Evolutionary conservation across 148 eudicot species (phyloP), one percentile per base, ranked within the genome.

Genomic region (Chenopodium formosanum): DNA sequence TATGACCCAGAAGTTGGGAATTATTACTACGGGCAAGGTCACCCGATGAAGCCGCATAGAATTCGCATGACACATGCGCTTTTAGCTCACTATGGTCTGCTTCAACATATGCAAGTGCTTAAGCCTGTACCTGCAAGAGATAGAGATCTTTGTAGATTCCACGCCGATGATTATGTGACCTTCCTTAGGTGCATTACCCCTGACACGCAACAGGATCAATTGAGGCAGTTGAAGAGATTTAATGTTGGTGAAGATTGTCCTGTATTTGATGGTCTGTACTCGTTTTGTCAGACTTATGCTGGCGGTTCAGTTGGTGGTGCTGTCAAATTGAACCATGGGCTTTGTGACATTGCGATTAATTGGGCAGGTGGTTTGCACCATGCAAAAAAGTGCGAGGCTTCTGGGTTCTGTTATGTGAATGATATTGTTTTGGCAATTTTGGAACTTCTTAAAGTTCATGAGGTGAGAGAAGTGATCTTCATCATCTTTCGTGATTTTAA

Each of bases 201-300:
- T 0, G 93, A 90, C 83, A 82, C 91, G 3, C 93, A 88, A 22
- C 93, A 90, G 70, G 93, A 90, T 83, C 93, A 89, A 77, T 72
- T 86, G 71, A 83, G 90, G 70, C 92, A 91, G 70, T 82, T 91
- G 72, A 91, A 91, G 85, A 83, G 94, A 81, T 89, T 91, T 79
- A 91, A 89, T 76, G 94, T 91, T n/a, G 94, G 94, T 11, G 92
- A 91, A 84, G 94, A 91, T 74, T 91, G 92, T 80, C 92, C 94
- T 34, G 94, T 91, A 14, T 91, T 91, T 83, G 90, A 89, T 69
- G 94, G 94, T 17, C 80, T 90, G 62, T 90, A 86, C 76, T 86
- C 91, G 22, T 90, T 89, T 80, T 90, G 93, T 84, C 93, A 90
- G 85, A 86, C 93, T 67, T 91, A 85, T 82, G 94, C 92, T 1